Base-by-base conservation (phyloP, 179 eudicot genomes). In the Actinidia arguta region DNA sequence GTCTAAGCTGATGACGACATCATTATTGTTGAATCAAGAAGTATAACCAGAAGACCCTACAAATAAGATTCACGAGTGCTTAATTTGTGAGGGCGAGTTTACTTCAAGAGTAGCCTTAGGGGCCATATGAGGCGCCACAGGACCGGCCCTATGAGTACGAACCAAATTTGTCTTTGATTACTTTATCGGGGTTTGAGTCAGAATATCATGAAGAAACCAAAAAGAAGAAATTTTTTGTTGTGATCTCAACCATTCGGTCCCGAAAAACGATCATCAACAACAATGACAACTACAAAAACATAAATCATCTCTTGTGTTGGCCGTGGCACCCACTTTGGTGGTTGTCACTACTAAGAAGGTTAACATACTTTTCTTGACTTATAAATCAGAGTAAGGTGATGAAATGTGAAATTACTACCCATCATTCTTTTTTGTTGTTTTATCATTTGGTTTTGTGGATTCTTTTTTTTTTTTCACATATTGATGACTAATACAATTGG, bases 91-190 rank as follows among this genome's bases (percentile, higher is more conserved):
- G 8, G 95, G 96, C 0, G 99, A 93, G 79, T 97, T 97, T 68
- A 80, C 89, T 0, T 97, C 99, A 0, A 98, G 99, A 0, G 98
- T 95, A 73, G 99, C 99, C 0, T 69, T 95, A 36, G 99, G 99
- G 99, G 99, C 0, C 99, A 96, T 87, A 96, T 96, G 99, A 89
- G 99, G 80, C 87, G 95, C 25, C 99, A 97, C 80, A 82, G 98
- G 7, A 76, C 61, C 0, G n/a, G n/a, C n/a, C 79, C 89, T 0
- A 59, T 27, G 13, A 59, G 76, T 1, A 18, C 79, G 50, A 82
- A 62, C 24, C 88, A 2, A 27, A 73, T n/a, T 56, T 79, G 76
- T 48, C 87, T 24, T 17, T 83, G 73, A 78, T 75, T 25, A 76
- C 84, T 2, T 67, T 24, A 66, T 27, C 6, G 14, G 52, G 56